Evolutionary conservation across 441 rosid species (phyloP), one percentile per base, ranked within the genome.

Genomic region (Theobroma grandiflorum): DNA sequence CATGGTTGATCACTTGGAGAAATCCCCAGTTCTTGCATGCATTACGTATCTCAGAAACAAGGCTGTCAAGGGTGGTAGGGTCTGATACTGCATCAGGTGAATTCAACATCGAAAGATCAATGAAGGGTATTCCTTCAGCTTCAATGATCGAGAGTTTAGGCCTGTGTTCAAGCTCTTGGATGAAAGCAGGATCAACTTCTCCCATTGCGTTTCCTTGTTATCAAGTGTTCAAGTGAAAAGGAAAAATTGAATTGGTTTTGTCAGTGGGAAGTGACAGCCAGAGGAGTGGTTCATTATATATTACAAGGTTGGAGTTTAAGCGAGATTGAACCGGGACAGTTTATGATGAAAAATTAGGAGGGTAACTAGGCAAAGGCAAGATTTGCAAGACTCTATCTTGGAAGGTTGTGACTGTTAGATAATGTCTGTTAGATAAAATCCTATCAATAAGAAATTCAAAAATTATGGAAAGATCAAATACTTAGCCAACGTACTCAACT

Each of bases 1-100:
- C 92, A 22, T 93, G 96, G 85, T 93, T 94, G 81, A 88, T 83
- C 74, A 91, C 90, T 49, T 88, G 91, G 74, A 94, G 91, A 66
- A 93, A 94, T 0, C 95, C 94, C 97, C 98, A 94, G 4, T 83
- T 68, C 85, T 78, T 70, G 91, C 97, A 90, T 0, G 98, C 97
- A 3, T 79, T 40, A 8, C 89, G 86, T 4, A 93, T 80, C 73
- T 89, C 78, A 45, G 76, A 50, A 8, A 84, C 89, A 35, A 88
- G 78, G 67, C 68, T 37, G 11, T 85, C 22, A 33, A 59, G 1
- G 70, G 35, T 6, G 40, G 79, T 67, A 31, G 77, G 80, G 63
- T 76, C 67, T 16, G 52, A 22, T 38, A 80, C 79, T 72, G 49
- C 55, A 15, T 31, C 42, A 12, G 77, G 45, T 55, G 35, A 38